Conservation (phyloP, 2,329 filamentous ascomycete species). For the Microcera coccophila region DNA sequence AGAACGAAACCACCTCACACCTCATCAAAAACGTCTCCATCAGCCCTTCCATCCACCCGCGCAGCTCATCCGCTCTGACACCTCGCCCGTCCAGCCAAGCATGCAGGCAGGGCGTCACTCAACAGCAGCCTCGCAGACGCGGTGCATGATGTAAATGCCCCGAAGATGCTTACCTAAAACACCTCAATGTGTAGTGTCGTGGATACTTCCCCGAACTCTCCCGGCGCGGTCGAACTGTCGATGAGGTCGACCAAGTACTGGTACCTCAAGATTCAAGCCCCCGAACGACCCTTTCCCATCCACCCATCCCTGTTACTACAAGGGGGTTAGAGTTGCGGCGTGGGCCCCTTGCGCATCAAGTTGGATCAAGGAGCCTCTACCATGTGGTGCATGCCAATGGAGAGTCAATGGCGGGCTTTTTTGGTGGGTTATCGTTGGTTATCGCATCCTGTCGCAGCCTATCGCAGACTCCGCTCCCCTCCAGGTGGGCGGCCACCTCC, state of each 20-base stretch:
- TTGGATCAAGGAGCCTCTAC: constrained; percentile 16
- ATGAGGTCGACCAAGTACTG: constrained; percentile 19
- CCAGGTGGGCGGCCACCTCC: not conserved
- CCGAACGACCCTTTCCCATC: constrained; percentile 9
- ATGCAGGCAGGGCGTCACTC: constrained; percentile 14
- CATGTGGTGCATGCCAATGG: constrained; percentile 27
- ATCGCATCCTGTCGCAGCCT: too few species aligned
- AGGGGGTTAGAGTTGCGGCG: constrained; percentile 8
- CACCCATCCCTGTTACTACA: not conserved
- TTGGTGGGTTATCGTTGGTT: not conserved
- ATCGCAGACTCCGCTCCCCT: too few species aligned
- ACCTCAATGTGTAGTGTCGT: constrained; percentile 7
- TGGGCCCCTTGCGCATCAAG: constrained; percentile 27
- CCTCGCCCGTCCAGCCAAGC: not conserved
- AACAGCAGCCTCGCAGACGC: constrained; percentile 25
- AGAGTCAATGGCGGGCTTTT: constrained; percentile 11
- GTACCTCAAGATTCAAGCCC: constrained; percentile 12
- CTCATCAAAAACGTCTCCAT: constrained; percentile 4
- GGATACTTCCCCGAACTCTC: constrained; percentile 28
- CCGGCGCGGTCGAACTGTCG: constrained; percentile 16
- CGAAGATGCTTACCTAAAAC: constrained; percentile 4
- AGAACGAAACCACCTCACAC: not conserved
- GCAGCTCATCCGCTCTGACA: not conserved
- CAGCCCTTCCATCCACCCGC: constrained; percentile 25
- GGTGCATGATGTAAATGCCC: constrained; percentile 3